Base-by-base conservation (phyloP, 805 yeast genomes). In the Zygosaccharomyces pseudorouxii region DNA sequence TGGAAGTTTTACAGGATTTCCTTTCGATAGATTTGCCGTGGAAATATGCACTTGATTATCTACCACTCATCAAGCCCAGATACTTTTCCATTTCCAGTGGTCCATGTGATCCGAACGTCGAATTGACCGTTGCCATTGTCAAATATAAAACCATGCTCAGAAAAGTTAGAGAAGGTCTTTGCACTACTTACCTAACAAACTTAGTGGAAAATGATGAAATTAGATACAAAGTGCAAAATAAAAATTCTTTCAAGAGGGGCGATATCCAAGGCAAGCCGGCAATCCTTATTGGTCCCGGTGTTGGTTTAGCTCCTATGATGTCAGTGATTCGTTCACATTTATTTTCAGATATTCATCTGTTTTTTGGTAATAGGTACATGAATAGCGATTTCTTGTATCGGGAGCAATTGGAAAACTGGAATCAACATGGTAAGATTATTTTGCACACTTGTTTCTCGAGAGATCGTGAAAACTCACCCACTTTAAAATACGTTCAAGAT, bases 291-390 rank as follows among this genome's bases (percentile, higher is more conserved):
- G 84, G 92, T 1, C 95, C 99, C 0, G 99, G 99, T 3, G 95
- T 98, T 0, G 99, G 99, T 2, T 73, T 93, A 9, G 99, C 99
- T 0, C 99, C 99, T 2, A 81, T 92, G 77, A 79, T 88, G 58
- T 77, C 87, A 1, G 59, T 90, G 36, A 74, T 92, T 11, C 78
- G 78, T 38, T 58, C 71, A 1, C 57, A 65, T 2, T 31, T 54
- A 4, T 55, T 57, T 5, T 36, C 48, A 7, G 51, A 53, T 0
- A 47, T 84, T 36, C 68, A 75, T 38, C 64, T 92, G 23, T 87
- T 90, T 57, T 79, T 80, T 51, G 99, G 98, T 1, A 84, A 84
- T 65, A 71, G 98, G 49, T 73, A 65, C 57, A 71, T 72, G 38
- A 72, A 71, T 2, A 84, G 79, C 54, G 98, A 92, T 67, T 86